Percentiles rank a stretch among this genome's conserved stretches.
Conservation (phyloP, 1,139 yeast species). For the Geotrichum europaeum region DNA sequence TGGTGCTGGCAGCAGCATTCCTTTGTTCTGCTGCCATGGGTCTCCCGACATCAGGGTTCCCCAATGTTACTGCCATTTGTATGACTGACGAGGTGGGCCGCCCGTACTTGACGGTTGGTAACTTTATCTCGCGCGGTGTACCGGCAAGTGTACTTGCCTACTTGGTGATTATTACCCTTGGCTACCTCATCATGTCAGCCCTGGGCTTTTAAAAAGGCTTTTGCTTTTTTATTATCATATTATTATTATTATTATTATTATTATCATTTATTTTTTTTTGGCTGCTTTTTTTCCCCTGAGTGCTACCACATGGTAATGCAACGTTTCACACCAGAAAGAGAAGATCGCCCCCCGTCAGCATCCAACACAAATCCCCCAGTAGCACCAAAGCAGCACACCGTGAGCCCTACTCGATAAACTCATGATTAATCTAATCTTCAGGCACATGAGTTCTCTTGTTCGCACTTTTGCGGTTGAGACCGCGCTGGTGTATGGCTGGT, state of each 20-base stretch:
- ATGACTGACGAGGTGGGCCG: slow-evolving; percentile 86
- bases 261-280: too few relatives aligned
- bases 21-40: slow-evolving; percentile 94
- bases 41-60: slow-evolving; percentile 93
- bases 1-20: slow-evolving; percentile 79
- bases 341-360: too few relatives aligned
- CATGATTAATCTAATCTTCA: too few relatives aligned
- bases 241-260: not conserved
- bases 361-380: too few relatives aligned
- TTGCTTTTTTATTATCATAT: slow-evolving; percentile 3
- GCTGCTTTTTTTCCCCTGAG: too few relatives aligned
- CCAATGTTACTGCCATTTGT: slow-evolving; percentile 91
- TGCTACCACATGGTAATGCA: too few relatives aligned
- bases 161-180: slow-evolving; percentile 64
- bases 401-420: too few relatives aligned
- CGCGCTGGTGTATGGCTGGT: too few relatives aligned
- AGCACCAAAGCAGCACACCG: too few relatives aligned
- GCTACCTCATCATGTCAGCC: slow-evolving; percentile 64
- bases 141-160: slow-evolving; percentile 77
- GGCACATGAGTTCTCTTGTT: too few relatives aligned
- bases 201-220: slow-evolving; percentile 35
- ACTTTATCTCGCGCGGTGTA: slow-evolving; percentile 81
- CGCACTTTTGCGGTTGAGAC: too few relatives aligned
- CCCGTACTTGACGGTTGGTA: slow-evolving; percentile 74
- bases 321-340: too few relatives aligned